Evolutionary conservation across 805 yeast species (phyloP), one percentile per base, ranked within the genome.

Genomic region (Candida piceae): DNA sequence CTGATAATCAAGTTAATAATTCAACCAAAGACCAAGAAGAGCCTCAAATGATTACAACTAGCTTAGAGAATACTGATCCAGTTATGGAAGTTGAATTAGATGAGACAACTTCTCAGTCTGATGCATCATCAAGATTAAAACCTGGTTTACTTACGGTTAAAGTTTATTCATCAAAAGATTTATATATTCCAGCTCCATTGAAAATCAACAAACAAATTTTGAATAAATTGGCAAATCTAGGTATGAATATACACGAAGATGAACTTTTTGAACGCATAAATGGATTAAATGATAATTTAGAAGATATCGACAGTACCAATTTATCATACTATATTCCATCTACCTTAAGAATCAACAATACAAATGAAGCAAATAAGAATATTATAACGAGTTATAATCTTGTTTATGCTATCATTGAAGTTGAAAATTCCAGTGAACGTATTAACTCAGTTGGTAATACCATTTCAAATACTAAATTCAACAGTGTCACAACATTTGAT

Each of bases 351-450:
- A 58, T 59, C 18, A 57, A 46, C 19, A 50, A 48, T 26, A 53
- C 57, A 29, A 60, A 49, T 57, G 65, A 80, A 31, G 80, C 86
- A 29, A 70, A 81, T 12, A 70, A 76, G 44, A 78, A 77, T 48
- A 76, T 93, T 13, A 36, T 53, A 22, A 55, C 61, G 8, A 58
- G 55, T 16, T 59, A 58, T 41, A 56, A 55, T 38, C 70, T 95
- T 41, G 72, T 93, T 26, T 86, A 85, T 60, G 73, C 89, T 52
- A 87, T 95, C 2, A 70, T 93, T 31, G 99, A 93, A 62, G 90
- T 88, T 57, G 99, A 93, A 63, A 93, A 93, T 62, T 87, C 90
- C 34, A 93, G 89, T 47, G 82, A 93, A 45, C 74, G 88, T 12
- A 78, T 90, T 34, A 95, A 88, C 48, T 93, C 97, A 2, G 76